Evolutionary conservation across 306 rosid genomes (phyloP).

Genomic region (Quercus dentata): DNA sequence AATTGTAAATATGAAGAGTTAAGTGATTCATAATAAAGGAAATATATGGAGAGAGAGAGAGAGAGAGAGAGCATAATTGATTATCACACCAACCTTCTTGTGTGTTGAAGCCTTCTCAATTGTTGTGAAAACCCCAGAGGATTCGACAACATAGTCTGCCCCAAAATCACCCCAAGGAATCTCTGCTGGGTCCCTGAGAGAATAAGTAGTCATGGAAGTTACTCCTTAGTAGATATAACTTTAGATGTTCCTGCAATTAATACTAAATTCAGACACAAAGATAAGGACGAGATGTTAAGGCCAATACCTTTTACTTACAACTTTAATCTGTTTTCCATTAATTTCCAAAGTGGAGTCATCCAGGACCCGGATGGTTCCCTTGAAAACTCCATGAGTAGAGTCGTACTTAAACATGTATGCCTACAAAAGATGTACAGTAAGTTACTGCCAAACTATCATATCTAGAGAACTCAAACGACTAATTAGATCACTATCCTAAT

Average conservation of each 20-base stretch:
- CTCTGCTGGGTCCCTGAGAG: constrained; percentile 81
- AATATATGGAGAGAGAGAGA: not conserved
- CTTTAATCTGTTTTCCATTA: constrained; percentile 79
- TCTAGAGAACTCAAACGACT: not conserved
- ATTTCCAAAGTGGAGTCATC: constrained; percentile 77
- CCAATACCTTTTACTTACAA: constrained; percentile 68
- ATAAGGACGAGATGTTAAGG: constrained; percentile 7
- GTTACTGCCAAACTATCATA: not conserved
- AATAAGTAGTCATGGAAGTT: constrained; percentile 3
- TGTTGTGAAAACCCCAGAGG: constrained; percentile 93
- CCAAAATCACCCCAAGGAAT: constrained; percentile 95
- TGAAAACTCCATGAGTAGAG: constrained; percentile 85
- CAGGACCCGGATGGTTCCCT: constrained; percentile 62
- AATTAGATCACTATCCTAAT: not conserved
- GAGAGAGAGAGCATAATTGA: constrained; percentile 1
- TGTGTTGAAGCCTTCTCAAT: constrained; percentile 78
- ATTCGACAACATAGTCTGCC: constrained; percentile 83
- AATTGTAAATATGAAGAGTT: not conserved
- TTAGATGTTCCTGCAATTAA: not conserved
- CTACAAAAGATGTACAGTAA: constrained; percentile 34
- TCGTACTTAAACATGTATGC: constrained; percentile 97
- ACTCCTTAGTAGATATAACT: not conserved
- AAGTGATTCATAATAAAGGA: not conserved
- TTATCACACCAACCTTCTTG: constrained; percentile 49
- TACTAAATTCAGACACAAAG: not conserved